Conservation (phyloP, 495 filamentous ascomycete genomes). For the Chlorociboria aeruginascens region DNA sequence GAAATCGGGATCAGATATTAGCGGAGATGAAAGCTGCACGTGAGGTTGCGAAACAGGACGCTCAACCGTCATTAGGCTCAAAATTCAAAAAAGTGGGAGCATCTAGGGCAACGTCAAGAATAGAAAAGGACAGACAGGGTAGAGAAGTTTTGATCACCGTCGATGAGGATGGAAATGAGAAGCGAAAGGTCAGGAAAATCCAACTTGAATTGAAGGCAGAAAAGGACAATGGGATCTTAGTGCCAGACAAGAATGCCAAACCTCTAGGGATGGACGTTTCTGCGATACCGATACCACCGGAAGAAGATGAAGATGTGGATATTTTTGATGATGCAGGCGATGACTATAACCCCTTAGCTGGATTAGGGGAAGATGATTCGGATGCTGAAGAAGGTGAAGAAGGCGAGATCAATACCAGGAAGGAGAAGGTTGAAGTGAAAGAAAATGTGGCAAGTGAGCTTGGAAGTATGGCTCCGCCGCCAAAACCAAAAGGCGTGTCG, state of each 20-base stretch:
- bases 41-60: constrained; percentile 41
- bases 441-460: constrained; percentile 9
- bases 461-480: constrained; percentile 29
- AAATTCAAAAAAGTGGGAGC: constrained; percentile 75
- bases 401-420: constrained; percentile 8
- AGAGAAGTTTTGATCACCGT: constrained; percentile 76
- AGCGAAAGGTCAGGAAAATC: constrained; percentile 63
- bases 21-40: constrained; percentile 69
- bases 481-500: constrained; percentile 21
- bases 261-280: constrained; percentile 74
- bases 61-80: constrained; percentile 51
- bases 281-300: constrained; percentile 37
- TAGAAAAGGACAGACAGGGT: constrained; percentile 65
- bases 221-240: constrained; percentile 38
- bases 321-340: constrained; percentile 84
- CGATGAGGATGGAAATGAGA: constrained; percentile 78
- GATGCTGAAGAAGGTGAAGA: constrained; percentile 23
- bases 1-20: constrained; percentile 73
- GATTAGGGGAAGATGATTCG: constrained; percentile 38
- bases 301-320: constrained; percentile 48
- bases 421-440: constrained; percentile 8
- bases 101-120: constrained; percentile 45
- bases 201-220: constrained; percentile 26
- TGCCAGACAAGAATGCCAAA: constrained; percentile 51
- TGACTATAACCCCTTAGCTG: constrained; percentile 82